Evolutionary conservation across 306 rosid species (phyloP).

Genomic region (Castanea crenata): DNA sequence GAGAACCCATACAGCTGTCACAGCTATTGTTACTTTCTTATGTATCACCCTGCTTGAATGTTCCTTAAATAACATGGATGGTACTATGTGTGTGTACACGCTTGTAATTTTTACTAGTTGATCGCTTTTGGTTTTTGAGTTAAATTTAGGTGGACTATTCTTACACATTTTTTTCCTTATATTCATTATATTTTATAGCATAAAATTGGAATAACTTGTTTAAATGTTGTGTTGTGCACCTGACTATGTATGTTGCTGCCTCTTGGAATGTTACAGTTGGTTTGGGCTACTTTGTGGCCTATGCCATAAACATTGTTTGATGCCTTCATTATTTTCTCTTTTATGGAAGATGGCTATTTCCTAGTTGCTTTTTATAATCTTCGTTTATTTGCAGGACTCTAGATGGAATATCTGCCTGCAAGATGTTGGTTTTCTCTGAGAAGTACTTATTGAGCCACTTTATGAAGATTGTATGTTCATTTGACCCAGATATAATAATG

Average conservation of each 20-base stretch:
- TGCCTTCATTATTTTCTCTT: no score
- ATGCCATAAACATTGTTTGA: no score
- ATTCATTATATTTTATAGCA: no score
- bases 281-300: no score
- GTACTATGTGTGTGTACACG: background rate
- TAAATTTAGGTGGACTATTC: background rate
- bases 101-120: background rate
- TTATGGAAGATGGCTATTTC: no score
- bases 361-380: background rate
- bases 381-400: constrained; percentile 53
- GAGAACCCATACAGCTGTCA: background rate
- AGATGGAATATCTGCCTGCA: constrained; percentile 69
- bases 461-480: no score
- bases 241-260: background rate
- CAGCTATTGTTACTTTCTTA: background rate
- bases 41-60: background rate
- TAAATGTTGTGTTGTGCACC: background rate
- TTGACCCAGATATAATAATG: no score
- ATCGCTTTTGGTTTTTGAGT: background rate
- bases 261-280: background rate
- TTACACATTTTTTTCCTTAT: no score
- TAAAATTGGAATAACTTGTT: background rate
- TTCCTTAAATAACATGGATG: background rate
- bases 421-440: constrained; percentile 55
- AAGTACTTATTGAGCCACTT: no score